phyloP scores from a whole-genome alignment of 2,329 filamentous ascomycete species.

The Colletotrichum horii region DNA sequence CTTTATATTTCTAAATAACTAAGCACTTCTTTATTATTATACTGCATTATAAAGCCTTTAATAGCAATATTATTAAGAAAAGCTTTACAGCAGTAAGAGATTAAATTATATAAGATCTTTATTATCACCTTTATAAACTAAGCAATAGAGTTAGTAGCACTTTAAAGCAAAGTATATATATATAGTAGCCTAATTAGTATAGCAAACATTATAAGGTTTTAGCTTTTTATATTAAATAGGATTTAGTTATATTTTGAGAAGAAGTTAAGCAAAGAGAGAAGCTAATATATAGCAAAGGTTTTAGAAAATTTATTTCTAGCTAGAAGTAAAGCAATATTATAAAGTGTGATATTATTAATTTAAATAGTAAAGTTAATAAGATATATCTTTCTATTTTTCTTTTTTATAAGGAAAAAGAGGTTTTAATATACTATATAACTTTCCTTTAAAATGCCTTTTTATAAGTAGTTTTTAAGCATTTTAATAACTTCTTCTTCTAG shows the following conservation, averaged over 20 bases:
- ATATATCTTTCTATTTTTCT: background rate
- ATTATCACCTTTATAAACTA: background rate
- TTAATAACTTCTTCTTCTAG: background rate
- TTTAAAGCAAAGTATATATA: background rate
- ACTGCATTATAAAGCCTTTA: background rate
- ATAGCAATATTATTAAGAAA: background rate
- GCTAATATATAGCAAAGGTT: background rate
- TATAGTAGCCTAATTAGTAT: background rate
- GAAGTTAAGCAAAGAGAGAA: background rate
- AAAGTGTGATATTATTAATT: background rate
- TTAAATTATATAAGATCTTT: background rate
- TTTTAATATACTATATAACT: background rate
- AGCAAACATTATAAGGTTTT: background rate
- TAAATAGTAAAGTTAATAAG: background rate
- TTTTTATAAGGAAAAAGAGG: background rate
- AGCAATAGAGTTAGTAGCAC: background rate
- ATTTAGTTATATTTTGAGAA: background rate
- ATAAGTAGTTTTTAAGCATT: background rate
- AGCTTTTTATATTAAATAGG: background rate
- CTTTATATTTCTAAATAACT: background rate
- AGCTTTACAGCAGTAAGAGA: background rate
- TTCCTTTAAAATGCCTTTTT: background rate
- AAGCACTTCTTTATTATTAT: background rate
- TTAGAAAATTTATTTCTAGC: background rate
- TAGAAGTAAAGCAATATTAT: too few species aligned